Evolutionary conservation across 1,284 basidiomycete genomes (phyloP).

Genomic region (Fomitopsis pinicola): DNA sequence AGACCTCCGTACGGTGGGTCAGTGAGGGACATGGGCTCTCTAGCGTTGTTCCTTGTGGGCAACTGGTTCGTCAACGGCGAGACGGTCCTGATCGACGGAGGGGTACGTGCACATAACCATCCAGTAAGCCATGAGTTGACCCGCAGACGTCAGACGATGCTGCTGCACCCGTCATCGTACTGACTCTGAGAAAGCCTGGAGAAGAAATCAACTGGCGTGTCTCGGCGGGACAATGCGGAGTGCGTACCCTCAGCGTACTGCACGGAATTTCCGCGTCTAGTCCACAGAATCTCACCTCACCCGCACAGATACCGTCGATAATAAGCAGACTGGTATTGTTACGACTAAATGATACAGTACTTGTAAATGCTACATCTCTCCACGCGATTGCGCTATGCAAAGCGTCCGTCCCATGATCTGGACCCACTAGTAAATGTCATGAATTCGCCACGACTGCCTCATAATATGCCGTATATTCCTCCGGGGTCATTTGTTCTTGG

Average conservation of each 20-base stretch:
- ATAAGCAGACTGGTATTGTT: neutral
- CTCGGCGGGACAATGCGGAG: no score
- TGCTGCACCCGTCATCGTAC: constrained; percentile 40
- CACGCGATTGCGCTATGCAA: neutral
- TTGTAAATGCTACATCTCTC: neutral
- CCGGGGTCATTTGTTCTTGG: constrained; percentile 79
- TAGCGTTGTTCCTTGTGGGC: constrained; percentile 41
- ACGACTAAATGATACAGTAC: constrained; percentile 3
- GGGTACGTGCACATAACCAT: constrained; percentile 30
- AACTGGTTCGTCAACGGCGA: constrained; percentile 50
- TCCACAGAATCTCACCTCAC: no score
- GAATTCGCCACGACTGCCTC: constrained; percentile 37
- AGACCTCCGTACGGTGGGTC: constrained; percentile 29
- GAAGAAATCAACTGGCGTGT: neutral
- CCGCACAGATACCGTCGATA: neutral
- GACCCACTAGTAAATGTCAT: neutral
- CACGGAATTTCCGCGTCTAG: neutral
- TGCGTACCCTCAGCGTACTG: neutral
- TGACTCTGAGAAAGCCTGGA: constrained; percentile 16
- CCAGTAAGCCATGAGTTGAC: neutral
- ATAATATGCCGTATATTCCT: constrained; percentile 79
- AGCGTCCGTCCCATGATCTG: neutral
- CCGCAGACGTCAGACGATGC: constrained; percentile 27
- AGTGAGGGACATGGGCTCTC: constrained; percentile 39
- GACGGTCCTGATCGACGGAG: constrained; percentile 50